phyloP scores from a whole-genome alignment of 176 grass and related monocot genomes.

The Carex kokanica region DNA sequence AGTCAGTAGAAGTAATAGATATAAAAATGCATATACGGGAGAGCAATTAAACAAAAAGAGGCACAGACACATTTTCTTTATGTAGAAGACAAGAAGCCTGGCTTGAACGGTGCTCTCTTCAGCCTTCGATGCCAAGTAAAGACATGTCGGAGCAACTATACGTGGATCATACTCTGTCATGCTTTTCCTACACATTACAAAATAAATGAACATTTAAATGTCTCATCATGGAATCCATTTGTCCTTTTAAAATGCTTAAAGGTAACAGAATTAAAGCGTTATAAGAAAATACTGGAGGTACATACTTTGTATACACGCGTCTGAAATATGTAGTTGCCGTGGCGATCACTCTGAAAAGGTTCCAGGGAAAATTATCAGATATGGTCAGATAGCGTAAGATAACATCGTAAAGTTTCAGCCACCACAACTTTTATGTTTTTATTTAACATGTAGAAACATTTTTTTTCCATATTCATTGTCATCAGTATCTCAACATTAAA shows the following conservation, averaged over 20 bases:
- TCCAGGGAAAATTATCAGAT: neutral
- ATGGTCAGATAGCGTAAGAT: conserved; percentile 3
- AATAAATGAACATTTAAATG: neutral
- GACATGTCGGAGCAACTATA: conserved; percentile 86
- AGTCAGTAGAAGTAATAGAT: neutral
- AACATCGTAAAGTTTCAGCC: neutral
- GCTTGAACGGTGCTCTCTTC: conserved; percentile 98
- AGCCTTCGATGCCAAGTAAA: conserved; percentile 97
- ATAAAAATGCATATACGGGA: neutral
- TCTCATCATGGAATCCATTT: neutral
- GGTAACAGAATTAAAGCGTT: neutral
- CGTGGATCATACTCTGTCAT: conserved; percentile 91
- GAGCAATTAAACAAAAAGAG: conserved; percentile 26
- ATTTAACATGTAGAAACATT: neutral
- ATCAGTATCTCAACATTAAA: neutral
- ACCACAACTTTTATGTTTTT: neutral
- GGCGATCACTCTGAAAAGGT: conserved; percentile 87
- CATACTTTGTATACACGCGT: conserved; percentile 94
- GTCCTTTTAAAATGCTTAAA: neutral
- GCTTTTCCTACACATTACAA: conserved; percentile 56
- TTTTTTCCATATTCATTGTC: neutral
- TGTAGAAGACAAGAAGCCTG: conserved; percentile 97
- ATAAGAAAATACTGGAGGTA: conserved; percentile 24
- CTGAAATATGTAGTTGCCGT: conserved; percentile 95
- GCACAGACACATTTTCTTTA: conserved; percentile 82